phyloP scores from a whole-genome alignment of 2,329 filamentous ascomycete genomes.

The Colletotrichum salicis region DNA sequence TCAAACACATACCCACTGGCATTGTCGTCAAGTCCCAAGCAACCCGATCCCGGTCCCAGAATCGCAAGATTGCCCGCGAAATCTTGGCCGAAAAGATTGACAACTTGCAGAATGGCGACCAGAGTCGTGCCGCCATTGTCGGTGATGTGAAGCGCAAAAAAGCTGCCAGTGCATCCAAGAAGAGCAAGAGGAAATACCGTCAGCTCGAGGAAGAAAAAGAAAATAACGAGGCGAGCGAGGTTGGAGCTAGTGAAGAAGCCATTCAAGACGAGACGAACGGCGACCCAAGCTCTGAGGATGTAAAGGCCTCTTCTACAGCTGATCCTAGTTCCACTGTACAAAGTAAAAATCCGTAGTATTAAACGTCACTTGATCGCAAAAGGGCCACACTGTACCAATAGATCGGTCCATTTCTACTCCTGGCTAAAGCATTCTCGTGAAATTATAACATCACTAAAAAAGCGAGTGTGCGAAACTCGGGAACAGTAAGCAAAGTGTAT shows the following conservation, averaged over 20 bases:
- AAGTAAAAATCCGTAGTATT: neutral
- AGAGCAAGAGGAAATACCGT: conserved; percentile 82
- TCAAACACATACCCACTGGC: conserved; percentile 89
- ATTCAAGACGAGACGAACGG: conserved; percentile 21
- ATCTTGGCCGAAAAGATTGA: conserved; percentile 82
- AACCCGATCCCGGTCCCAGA: conserved; percentile 86
- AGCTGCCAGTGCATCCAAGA: conserved; percentile 82
- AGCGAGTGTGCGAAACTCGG: conserved; percentile 1
- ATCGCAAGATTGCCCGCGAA: conserved; percentile 84
- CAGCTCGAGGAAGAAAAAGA: conserved; percentile 64
- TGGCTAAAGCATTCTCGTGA: conserved; percentile 14
- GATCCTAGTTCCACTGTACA: neutral
- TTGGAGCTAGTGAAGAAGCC: conserved; percentile 27
- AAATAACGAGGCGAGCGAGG: conserved; percentile 31
- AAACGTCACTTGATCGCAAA: neutral
- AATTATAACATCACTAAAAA: conserved; percentile 6
- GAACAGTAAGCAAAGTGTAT: conserved; percentile 57
- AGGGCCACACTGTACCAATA: neutral
- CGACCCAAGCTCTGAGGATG: conserved; percentile 27
- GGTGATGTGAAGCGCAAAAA: conserved; percentile 72
- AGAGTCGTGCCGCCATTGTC: conserved; percentile 74
- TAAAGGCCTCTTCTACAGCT: neutral
- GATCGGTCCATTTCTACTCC: conserved; percentile 38
- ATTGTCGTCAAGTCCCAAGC: conserved; percentile 95
- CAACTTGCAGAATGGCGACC: conserved; percentile 75